Conservation (phyloP, 768 basidiomycete genomes). For the Inosperma sp. region DNA sequence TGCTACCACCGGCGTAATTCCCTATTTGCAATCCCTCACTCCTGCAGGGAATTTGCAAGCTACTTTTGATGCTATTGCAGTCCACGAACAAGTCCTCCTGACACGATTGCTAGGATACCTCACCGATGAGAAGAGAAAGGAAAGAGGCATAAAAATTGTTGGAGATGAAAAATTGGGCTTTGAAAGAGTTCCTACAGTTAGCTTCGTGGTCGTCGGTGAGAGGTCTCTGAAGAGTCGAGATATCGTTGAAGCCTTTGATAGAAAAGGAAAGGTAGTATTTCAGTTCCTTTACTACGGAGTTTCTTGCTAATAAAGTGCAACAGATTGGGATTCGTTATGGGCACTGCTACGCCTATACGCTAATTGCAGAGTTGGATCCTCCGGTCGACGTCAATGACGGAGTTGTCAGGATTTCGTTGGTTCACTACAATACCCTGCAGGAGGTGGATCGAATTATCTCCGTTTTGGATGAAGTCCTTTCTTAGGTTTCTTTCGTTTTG, state of each 20-base stretch:
- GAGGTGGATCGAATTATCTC: constrained; percentile 61
- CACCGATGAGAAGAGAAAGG: constrained; percentile 42
- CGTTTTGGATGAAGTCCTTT: constrained; percentile 49
- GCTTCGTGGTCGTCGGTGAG: constrained; percentile 63
- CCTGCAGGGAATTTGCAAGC: constrained; percentile 43
- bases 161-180: constrained; percentile 47
- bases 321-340: constrained; percentile 78
- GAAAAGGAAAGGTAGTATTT: constrained; percentile 53
- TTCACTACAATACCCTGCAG: constrained; percentile 74
- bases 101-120: constrained; percentile 52
- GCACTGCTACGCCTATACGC: constrained; percentile 71
- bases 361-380: constrained; percentile 50
- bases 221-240: constrained; percentile 54
- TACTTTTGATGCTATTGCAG: constrained; percentile 53
- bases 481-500: too few relatives aligned
- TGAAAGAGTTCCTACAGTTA: constrained; percentile 60
- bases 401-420: constrained; percentile 69
- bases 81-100: constrained; percentile 59
- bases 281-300: neutral
- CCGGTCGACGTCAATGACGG: constrained; percentile 59
- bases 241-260: constrained; percentile 61
- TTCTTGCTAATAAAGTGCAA: neutral
- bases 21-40: constrained; percentile 61
- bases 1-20: constrained; percentile 52
- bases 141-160: constrained; percentile 61